These are phyloP conservation scores for Nigrograna mackinnonii DNA, from an alignment of 2,329 filamentous ascomycete species.

Conservation along the genomic window DNA sequence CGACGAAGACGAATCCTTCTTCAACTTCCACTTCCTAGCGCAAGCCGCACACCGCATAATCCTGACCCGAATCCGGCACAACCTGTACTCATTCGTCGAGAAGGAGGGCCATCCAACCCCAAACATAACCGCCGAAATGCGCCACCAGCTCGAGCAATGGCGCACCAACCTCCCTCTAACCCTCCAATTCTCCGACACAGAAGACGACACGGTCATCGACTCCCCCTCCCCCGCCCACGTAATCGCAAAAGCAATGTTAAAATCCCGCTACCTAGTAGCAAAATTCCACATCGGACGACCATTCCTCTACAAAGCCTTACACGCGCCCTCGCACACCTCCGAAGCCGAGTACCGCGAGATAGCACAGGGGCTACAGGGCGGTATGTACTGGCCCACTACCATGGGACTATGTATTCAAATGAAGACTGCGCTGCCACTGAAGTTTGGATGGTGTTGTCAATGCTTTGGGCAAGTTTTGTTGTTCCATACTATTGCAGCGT, in stretches of 20 bases:
- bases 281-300: conserved; percentile 42
- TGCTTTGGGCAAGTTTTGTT: conserved; percentile 41
- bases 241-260: conserved; percentile 42
- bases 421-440: conserved; percentile 37
- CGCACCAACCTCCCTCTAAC: conserved; percentile 53
- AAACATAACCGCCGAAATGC: conserved; percentile 55
- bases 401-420: conserved; percentile 41
- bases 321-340: conserved; percentile 29
- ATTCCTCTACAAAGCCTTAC: conserved; percentile 42
- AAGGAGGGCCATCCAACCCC: conserved; percentile 47
- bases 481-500: conserved; percentile 35
- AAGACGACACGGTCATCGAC: conserved; percentile 27
- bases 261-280: conserved; percentile 41
- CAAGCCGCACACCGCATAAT: conserved; percentile 61
- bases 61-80: conserved; percentile 57
- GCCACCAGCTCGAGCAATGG: conserved; percentile 61
- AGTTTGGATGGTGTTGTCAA: conserved; percentile 43
- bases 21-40: conserved; percentile 61
- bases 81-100: conserved; percentile 52
- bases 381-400: conserved; percentile 42
- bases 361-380: conserved; percentile 28
- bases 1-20: conserved; percentile 56
- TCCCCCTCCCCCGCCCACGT: conserved; percentile 38
- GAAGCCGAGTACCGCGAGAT: conserved; percentile 36
- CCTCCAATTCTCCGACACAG: conserved; percentile 48